A percentile compares a stretch with the other conserved stretches of the same genome.
Evolutionary conservation across 2,329 filamentous ascomycete species (phyloP).

Genomic region (Camillea tinctor): DNA sequence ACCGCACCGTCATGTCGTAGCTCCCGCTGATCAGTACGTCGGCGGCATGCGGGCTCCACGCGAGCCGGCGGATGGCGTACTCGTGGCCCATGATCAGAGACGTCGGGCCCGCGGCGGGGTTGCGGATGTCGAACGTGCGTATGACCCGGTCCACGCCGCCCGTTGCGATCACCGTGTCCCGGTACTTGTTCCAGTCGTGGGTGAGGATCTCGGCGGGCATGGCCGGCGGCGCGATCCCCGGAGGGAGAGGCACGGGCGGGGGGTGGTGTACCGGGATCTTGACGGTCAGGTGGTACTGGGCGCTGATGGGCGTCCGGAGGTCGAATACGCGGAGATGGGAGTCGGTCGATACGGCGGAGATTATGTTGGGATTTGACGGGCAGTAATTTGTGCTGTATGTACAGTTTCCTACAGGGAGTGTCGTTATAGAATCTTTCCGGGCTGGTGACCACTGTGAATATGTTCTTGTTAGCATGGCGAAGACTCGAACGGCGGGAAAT

Average conservation of each 20-base stretch:
- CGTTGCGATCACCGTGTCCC: constrained; percentile 77
- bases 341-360: constrained; percentile 87
- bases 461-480: neutral
- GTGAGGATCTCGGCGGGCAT: constrained; percentile 83
- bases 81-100: constrained; percentile 80
- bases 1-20: constrained; percentile 96
- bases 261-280: constrained; percentile 80
- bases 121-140: constrained; percentile 86
- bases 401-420: constrained; percentile 87
- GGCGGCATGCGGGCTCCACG: constrained; percentile 92
- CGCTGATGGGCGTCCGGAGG: constrained; percentile 79
- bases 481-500: neutral
- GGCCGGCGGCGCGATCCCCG: constrained; percentile 34
- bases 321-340: constrained; percentile 89
- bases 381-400: constrained; percentile 93
- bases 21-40: constrained; percentile 85
- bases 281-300: constrained; percentile 81
- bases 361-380: constrained; percentile 79
- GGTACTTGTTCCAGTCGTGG: constrained; percentile 99
- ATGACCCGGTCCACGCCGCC: constrained; percentile 86
- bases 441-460: constrained; percentile 74
- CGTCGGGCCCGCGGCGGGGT: constrained; percentile 68
- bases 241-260: constrained; percentile 44
- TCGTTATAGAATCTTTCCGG: constrained; percentile 70
- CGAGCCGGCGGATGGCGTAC: constrained; percentile 81